Evolutionary conservation across 768 basidiomycete species (phyloP), one percentile per base, ranked within the genome.

Genomic region (Nidularia sp.): DNA sequence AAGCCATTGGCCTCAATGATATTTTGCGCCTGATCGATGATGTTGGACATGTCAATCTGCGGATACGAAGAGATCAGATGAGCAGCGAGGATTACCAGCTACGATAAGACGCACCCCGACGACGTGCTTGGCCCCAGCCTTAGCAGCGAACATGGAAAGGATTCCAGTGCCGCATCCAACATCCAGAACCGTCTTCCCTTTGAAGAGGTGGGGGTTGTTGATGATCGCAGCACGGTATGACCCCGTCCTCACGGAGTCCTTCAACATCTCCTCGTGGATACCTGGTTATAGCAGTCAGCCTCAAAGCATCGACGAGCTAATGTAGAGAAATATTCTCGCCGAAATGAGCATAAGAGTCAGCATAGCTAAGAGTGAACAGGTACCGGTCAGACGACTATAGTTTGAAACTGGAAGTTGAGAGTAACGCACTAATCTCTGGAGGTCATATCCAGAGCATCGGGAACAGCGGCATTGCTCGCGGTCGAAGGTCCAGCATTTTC

Each of bases 11-110:
- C 90, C 60, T 93, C 88, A 58, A 98, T 85, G 57, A 99, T 99
- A 71, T 93, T 96, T 75, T 88, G 84, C 2, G 97, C 97, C 74
- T 98, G 96, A 75, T 98, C 97, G 70, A 98, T 91, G 72, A 99
- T 99, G 74, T 99, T 99, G 53, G 94, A 97, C 97, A 99, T 99
- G 75, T 99, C 97, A 70, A 99, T 95, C 92, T 95, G 45, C 44
- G 54, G 6, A 34, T 33, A 59, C 51, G 48, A 60, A 57, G 42
- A 53, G 48, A 55, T 45, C 6, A 64, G 53, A n/a, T 31, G 53
- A 18, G 45, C 5, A 46, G 53, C 43, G 18, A 36, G 36, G 43
- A 15, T 22, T 50, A 47, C 45, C 31, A 53, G 45, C 18, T 45
- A 58, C 18, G 32, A 47, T 48, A 44, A 49, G 18, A 72, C 88